These are phyloP conservation scores for Tricholoma terreum DNA, from an alignment of 768 basidiomycete species.

Conservation along the genomic window DNA sequence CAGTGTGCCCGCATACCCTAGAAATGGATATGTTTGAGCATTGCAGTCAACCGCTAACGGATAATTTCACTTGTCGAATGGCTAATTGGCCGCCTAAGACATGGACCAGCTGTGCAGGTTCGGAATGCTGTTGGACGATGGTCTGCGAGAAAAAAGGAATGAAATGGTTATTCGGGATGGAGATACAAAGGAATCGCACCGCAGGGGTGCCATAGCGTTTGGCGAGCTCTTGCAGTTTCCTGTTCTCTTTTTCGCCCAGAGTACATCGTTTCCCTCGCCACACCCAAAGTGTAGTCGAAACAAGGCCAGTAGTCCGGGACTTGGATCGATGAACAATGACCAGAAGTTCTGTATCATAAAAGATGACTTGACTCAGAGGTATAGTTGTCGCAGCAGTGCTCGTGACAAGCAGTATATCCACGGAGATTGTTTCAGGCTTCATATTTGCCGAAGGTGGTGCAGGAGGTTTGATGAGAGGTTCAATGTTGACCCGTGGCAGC, in stretches of 20 bases:
- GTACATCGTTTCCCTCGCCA: conserved; percentile 64
- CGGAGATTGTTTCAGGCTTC: conserved; percentile 54
- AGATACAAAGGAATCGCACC: conserved; percentile 31
- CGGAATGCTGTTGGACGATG: conserved; percentile 55
- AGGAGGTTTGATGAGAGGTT: conserved; percentile 36
- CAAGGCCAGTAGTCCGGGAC: conserved; percentile 60
- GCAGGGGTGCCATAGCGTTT: conserved; percentile 66
- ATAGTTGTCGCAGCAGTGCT: conserved; percentile 49
- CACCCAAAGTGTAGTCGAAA: conserved; percentile 68
- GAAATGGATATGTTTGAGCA: not conserved
- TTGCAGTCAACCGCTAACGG: not conserved
- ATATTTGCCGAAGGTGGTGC: conserved; percentile 8
- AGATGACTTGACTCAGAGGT: conserved; percentile 45
- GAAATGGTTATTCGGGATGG: conserved; percentile 1
- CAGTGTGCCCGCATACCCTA: conserved; percentile 74
- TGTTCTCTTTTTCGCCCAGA: conserved; percentile 57
- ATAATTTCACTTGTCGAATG: conserved; percentile 62
- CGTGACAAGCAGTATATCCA: conserved; percentile 63
- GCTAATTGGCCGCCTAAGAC: conserved; percentile 67
- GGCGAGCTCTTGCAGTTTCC: conserved; percentile 67
- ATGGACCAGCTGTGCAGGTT: conserved; percentile 60
- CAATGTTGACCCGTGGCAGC: conserved; percentile 48
- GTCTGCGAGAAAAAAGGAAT: conserved; percentile 24
- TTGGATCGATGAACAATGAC: conserved; percentile 70
- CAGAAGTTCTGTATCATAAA: conserved; percentile 73